Percentiles rank a stretch among this genome's conserved stretches.
Evolutionary conservation across 169 alveolate genomes (phyloP).

Genomic region (Fabrea salina): DNA sequence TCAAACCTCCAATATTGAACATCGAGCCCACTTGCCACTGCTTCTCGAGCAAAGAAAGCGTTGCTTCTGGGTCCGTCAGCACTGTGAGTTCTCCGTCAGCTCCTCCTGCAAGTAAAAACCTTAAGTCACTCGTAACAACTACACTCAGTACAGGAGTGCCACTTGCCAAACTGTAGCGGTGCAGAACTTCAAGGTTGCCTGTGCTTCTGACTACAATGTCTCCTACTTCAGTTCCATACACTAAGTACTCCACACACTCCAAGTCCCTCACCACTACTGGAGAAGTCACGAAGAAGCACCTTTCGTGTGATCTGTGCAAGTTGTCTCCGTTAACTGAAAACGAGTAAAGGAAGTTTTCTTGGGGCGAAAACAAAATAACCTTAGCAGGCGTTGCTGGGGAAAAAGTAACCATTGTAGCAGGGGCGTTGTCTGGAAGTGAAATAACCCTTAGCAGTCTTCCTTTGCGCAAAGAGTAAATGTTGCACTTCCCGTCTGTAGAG

Average conservation of each 20-base stretch:
- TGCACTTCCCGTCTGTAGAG: slow-evolving; percentile 11
- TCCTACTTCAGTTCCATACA: slow-evolving; percentile 33
- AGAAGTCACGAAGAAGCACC: neutral
- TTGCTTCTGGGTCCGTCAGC: slow-evolving; percentile 23
- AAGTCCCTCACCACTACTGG: slow-evolving; percentile 9
- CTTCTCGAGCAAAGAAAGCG: neutral
- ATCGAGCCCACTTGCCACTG: too few species aligned
- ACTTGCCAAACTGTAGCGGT: neutral
- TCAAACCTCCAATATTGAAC: too few species aligned
- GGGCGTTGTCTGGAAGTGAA: neutral
- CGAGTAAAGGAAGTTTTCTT: neutral
- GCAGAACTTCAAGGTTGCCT: neutral
- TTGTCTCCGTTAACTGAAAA: slow-evolving; percentile 28
- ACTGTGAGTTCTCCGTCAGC: slow-evolving; percentile 36
- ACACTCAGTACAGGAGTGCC: slow-evolving; percentile 9
- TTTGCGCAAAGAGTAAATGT: slow-evolving; percentile 3
- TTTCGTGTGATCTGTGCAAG: neutral
- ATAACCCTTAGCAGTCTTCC: slow-evolving; percentile 19
- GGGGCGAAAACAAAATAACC: slow-evolving; percentile 3
- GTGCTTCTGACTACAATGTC: slow-evolving; percentile 25
- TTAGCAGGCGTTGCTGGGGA: slow-evolving; percentile 27
- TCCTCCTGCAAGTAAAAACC: slow-evolving; percentile 15
- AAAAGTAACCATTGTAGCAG: neutral
- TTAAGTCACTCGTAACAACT: neutral
- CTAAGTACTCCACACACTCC: neutral